Base-by-base conservation (phyloP, 768 basidiomycete genomes). In the Tricholoma terreum region DNA sequence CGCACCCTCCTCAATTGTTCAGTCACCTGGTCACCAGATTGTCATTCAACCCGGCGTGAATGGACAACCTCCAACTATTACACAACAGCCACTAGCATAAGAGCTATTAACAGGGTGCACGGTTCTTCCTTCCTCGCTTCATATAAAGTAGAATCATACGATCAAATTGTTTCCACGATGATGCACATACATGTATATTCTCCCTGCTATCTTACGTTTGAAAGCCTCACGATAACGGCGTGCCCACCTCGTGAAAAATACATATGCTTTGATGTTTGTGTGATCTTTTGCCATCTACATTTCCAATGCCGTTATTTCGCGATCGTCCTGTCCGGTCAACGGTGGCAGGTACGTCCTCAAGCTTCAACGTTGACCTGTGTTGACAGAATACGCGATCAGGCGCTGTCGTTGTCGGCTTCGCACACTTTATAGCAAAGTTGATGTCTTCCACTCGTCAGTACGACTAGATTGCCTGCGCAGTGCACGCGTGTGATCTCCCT, bases 11-110 rank as follows among this genome's bases (percentile, higher is more conserved):
- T 49, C 38, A 33, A 19, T 61, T 15, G 60, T 67, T 57, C 63
- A 65, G 15, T 54, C 60, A 21, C 82, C 83, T 52, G 87, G 87
- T 7, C 81, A 84, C 62, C 82, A 87, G 7, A 72, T 88, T 60
- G 73, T 90, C 46, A 84, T 91, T 59, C 87, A 88, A 61, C 89
- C 86, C 30, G 82, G 84, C 46, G 58, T 77, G 55, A 80, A 83
- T 59, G 87, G 88, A 35, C 77, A 75, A 36, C 80, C 82, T 19
- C 75, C 87, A 12, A 77, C 80, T n/a, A 73, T 90, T 50, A 84
- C 82, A 14, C 85, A 86, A 61, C 71, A 88, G 27, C 85, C 82
- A 19, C 69, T 79, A 66, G 57, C 43, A 34, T 54, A 56, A 55
- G 50, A 30, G 11, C 4, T 12, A 48, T 40, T 9, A 9, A 31